phyloP scores from a whole-genome alignment of 805 yeast species.

The Yamadazyma laniorum region DNA sequence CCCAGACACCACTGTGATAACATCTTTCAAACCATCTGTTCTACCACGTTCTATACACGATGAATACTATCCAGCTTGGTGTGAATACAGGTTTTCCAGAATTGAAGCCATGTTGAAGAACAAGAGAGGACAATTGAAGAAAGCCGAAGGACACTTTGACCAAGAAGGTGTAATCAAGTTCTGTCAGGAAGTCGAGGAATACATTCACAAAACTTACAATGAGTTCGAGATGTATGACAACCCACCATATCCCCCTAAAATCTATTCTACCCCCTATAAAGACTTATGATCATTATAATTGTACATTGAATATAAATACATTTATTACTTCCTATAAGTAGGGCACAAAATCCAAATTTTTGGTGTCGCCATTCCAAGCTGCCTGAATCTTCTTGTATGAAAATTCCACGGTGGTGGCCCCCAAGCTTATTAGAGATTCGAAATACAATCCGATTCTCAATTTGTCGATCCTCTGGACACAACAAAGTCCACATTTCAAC shows the following conservation, averaged over 20 bases:
- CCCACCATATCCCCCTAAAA: constrained; percentile 15
- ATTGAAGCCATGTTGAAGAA: constrained; percentile 21
- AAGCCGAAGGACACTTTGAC: constrained; percentile 24
- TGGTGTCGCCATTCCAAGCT: constrained; percentile 13
- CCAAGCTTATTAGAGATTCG: constrained; percentile 12
- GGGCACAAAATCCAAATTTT: constrained; percentile 15
- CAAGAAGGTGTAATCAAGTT: constrained; percentile 34
- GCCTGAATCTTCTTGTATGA: constrained; percentile 11
- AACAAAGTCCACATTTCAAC: constrained; percentile 16
- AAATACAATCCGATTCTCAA: constrained; percentile 15
- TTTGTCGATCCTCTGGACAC: constrained; percentile 10
- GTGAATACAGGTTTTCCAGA: constrained; percentile 26
- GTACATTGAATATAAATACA: neutral
- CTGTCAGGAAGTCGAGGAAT: constrained; percentile 27
- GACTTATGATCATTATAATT: constrained; percentile 8
- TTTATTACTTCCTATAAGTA: constrained; percentile 10
- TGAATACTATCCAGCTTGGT: constrained; percentile 33
- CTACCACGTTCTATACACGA: constrained; percentile 29
- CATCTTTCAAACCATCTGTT: constrained; percentile 41
- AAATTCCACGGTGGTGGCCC: constrained; percentile 15
- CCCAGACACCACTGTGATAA: constrained; percentile 39
- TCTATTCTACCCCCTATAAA: constrained; percentile 16
- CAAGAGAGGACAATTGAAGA: constrained; percentile 14
- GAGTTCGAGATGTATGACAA: constrained; percentile 31
- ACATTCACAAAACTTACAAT: constrained; percentile 25